A percentile compares a stretch with the other conserved stretches of the same genome.
These are phyloP conservation scores for Clonostachys sp. DNA, from an alignment of 2,329 filamentous ascomycete genomes.

Conservation along the genomic window DNA sequence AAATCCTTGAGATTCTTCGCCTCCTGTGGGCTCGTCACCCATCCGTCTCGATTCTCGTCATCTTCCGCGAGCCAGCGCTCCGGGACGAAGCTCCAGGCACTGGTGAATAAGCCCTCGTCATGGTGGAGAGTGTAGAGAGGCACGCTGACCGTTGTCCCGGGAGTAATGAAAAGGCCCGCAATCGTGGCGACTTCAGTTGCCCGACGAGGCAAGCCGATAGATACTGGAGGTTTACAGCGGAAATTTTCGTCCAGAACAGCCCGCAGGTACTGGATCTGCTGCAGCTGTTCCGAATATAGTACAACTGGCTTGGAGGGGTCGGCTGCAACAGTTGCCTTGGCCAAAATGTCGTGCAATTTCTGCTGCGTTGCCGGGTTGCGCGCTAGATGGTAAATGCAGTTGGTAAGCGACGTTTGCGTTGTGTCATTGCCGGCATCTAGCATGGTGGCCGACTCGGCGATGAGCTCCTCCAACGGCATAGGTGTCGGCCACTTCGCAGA, in stretches of 20 bases:
- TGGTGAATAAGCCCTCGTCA: constrained; percentile 11
- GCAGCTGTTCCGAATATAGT: background rate
- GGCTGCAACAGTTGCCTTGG: background rate
- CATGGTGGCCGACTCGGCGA: constrained; percentile 3
- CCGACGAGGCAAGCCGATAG: background rate
- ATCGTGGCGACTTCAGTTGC: constrained; percentile 2
- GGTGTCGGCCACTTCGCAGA: background rate
- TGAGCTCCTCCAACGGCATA: constrained; percentile 1
- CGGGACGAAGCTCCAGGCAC: constrained; percentile 13
- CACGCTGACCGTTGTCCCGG: constrained; percentile 13
- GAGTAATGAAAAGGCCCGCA: constrained; percentile 11
- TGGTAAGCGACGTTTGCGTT: constrained; percentile 2
- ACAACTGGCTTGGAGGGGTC: background rate
- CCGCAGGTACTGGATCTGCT: constrained; percentile 2
- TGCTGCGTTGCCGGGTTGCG: background rate
- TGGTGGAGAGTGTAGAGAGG: constrained; percentile 16
- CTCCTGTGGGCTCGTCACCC: background rate
- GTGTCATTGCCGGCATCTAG: constrained; percentile 4
- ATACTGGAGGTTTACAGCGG: background rate
- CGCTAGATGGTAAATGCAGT: constrained; percentile 2
- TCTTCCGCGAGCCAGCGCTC: constrained; percentile 12
- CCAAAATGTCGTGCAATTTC: background rate
- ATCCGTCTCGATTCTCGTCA: background rate
- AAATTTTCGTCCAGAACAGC: constrained; percentile 2
- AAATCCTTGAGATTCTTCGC: constrained; percentile 3